phyloP scores from a whole-genome alignment of 768 basidiomycete genomes.

The Lactarius deliciosus region DNA sequence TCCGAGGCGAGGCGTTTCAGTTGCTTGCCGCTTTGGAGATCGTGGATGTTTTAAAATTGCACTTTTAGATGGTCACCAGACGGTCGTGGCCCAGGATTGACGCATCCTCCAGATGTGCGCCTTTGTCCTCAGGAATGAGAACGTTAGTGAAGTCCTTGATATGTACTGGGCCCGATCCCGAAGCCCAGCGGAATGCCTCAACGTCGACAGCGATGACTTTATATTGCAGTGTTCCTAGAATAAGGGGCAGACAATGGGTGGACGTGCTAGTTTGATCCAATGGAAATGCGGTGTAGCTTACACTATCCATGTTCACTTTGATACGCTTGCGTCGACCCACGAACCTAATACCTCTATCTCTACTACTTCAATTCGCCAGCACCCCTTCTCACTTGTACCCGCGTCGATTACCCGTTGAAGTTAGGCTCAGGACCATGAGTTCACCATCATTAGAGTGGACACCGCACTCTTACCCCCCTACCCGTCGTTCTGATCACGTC shows the following conservation, averaged over 20 bases:
- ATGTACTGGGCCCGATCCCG: slow-evolving; percentile 23
- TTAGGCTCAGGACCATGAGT: slow-evolving; percentile 29
- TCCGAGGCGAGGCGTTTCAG: slow-evolving; percentile 58
- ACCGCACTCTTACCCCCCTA: slow-evolving; percentile 58
- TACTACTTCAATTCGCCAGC: background rate
- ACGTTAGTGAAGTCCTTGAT: slow-evolving; percentile 49
- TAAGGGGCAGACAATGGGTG: too few relatives aligned
- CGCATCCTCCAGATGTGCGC: slow-evolving; percentile 56
- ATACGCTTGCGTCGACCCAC: background rate
- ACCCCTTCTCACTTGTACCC: background rate
- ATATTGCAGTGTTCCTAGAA: slow-evolving; percentile 38
- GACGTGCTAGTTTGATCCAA: slow-evolving; percentile 42
- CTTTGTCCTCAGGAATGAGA: slow-evolving; percentile 66
- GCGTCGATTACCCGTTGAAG: background rate
- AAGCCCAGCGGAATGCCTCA: slow-evolving; percentile 37
- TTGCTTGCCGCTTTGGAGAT: slow-evolving; percentile 48
- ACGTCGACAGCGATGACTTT: slow-evolving; percentile 67
- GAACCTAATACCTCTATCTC: background rate
- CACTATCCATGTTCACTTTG: background rate
- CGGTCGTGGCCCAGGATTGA: slow-evolving; percentile 52
- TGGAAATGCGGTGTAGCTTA: background rate
- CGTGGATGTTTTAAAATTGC: slow-evolving; percentile 75
- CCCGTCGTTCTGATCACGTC: slow-evolving; percentile 64
- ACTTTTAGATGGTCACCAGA: slow-evolving; percentile 64
- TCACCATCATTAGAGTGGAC: slow-evolving; percentile 45